phyloP scores from a whole-genome alignment of 2,329 filamentous ascomycete genomes.

The Epichloe festucae region DNA sequence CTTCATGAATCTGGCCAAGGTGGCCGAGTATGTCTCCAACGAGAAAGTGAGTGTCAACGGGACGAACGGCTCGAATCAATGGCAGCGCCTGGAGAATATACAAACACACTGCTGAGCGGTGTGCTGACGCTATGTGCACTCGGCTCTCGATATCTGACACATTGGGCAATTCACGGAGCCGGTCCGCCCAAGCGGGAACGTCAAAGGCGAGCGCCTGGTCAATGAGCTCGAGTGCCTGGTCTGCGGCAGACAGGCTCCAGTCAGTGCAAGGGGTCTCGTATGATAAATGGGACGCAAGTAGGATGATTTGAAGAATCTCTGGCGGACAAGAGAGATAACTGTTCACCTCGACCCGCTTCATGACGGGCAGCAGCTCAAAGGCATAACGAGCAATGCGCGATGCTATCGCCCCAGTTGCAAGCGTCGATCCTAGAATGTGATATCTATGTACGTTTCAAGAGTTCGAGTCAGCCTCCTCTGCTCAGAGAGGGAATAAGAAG shows the following conservation, averaged over 20 bases:
- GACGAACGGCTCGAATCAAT: slow-evolving; percentile 20
- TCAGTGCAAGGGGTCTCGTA: slow-evolving; percentile 22
- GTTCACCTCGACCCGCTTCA: slow-evolving; percentile 28
- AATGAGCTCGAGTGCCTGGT: slow-evolving; percentile 26
- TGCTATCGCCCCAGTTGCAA: slow-evolving; percentile 23
- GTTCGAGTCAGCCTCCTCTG: not conserved
- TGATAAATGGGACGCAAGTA: slow-evolving; percentile 31
- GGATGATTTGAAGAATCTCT: slow-evolving; percentile 31
- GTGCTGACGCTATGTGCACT: slow-evolving; percentile 30
- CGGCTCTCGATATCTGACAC: slow-evolving; percentile 28
- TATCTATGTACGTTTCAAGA: slow-evolving; percentile 19
- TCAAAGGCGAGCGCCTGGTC: slow-evolving; percentile 29
- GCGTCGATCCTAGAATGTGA: slow-evolving; percentile 26
- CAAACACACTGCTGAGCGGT: slow-evolving; percentile 33
- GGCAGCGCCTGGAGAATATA: slow-evolving; percentile 33
- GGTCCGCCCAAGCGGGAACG: slow-evolving; percentile 27
- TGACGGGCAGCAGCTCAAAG: slow-evolving; percentile 25
- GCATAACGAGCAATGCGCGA: slow-evolving; percentile 26
- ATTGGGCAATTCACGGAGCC: slow-evolving; percentile 22
- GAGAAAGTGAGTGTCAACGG: slow-evolving; percentile 30
- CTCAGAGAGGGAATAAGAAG: not conserved
- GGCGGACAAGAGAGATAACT: slow-evolving; percentile 30
- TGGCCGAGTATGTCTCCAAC: slow-evolving; percentile 37
- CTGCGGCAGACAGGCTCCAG: slow-evolving; percentile 19
- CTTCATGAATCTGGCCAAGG: slow-evolving; percentile 32